These are phyloP conservation scores for Penicillium paradoxum DNA, from an alignment of 495 filamentous ascomycete genomes.

Conservation along the genomic window DNA sequence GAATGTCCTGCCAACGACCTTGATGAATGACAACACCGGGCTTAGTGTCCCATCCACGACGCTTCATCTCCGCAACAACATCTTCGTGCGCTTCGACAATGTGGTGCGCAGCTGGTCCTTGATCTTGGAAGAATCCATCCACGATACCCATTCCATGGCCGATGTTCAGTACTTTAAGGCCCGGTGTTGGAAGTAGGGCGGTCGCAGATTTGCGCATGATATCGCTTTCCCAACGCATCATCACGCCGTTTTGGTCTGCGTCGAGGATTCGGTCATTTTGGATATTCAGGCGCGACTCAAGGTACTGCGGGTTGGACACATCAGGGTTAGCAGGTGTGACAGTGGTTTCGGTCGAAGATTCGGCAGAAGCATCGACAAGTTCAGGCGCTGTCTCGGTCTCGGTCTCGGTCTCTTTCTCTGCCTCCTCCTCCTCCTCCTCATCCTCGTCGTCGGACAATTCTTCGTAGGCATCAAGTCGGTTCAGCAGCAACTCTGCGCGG, in stretches of 20 bases:
- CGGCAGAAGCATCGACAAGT: slow-evolving; percentile 26
- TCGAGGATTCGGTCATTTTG: slow-evolving; percentile 72
- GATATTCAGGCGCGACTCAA: slow-evolving; percentile 74
- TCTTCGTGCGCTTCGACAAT: slow-evolving; percentile 90
- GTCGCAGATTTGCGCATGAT: slow-evolving; percentile 81
- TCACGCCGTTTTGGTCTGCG: slow-evolving; percentile 77
- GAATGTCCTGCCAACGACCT: slow-evolving; percentile 80
- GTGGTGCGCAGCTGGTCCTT: slow-evolving; percentile 64
- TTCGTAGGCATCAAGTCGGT: slow-evolving; percentile 71
- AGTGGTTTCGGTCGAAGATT: slow-evolving; percentile 12
- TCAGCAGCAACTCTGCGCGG: slow-evolving; percentile 80
- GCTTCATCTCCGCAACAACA: slow-evolving; percentile 66
- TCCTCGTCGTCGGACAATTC: slow-evolving; percentile 58
- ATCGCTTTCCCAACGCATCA: slow-evolving; percentile 94
- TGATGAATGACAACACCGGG: slow-evolving; percentile 60
- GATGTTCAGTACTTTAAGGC: slow-evolving; percentile 77
- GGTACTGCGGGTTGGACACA: slow-evolving; percentile 65
- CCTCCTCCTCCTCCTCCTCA: slow-evolving; percentile 43
- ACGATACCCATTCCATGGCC: slow-evolving; percentile 97
- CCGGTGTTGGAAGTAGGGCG: slow-evolving; percentile 52
- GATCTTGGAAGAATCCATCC: slow-evolving; percentile 72
- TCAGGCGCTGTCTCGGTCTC: slow-evolving; percentile 25
- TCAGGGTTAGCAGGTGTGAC: slow-evolving; percentile 27
- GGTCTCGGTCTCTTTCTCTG: slow-evolving; percentile 22
- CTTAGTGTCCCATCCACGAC: slow-evolving; percentile 59